Conservation (phyloP, 2,329 filamentous ascomycete genomes). For the Apiospora phragmitis region DNA sequence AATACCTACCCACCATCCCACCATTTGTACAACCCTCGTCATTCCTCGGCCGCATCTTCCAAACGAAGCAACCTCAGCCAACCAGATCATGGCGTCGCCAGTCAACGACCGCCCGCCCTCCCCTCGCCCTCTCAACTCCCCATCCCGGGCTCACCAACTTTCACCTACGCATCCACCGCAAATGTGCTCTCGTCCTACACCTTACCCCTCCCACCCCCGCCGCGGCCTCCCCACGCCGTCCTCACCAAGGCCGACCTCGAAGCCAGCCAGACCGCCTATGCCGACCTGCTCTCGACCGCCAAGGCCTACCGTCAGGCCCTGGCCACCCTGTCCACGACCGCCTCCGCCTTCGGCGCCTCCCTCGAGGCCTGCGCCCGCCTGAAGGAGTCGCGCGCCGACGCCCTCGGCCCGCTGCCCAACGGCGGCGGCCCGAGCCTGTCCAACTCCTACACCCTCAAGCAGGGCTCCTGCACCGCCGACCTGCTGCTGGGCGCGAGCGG, state of each 20-base stretch:
- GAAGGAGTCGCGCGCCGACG: slow-evolving; percentile 65
- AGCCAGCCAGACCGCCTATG: slow-evolving; percentile 62
- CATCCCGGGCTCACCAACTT: slow-evolving; percentile 63
- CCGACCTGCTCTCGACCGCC: slow-evolving; percentile 60
- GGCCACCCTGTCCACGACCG: slow-evolving; percentile 58
- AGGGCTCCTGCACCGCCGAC: slow-evolving; percentile 61
- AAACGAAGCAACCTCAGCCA: not conserved
- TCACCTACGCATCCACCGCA: slow-evolving; percentile 60
- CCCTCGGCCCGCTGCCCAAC: slow-evolving; percentile 40
- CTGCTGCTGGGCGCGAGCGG: slow-evolving; percentile 62
- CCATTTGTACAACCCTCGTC: not conserved
- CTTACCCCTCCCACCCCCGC: slow-evolving; percentile 61
- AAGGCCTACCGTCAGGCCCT: slow-evolving; percentile 66
- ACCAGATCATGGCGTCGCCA: slow-evolving; percentile 2
- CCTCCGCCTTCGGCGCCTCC: slow-evolving; percentile 63
- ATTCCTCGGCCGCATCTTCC: not conserved
- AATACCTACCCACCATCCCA: slow-evolving; percentile 5
- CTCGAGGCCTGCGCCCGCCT: slow-evolving; percentile 68
- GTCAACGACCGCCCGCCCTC: slow-evolving; percentile 4
- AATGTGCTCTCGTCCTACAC: slow-evolving; percentile 60
- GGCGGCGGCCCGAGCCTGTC: slow-evolving; percentile 38
- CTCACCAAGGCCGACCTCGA: slow-evolving; percentile 65
- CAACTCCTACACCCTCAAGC: slow-evolving; percentile 44
- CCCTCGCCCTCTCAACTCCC: slow-evolving; percentile 55
- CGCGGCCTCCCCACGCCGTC: slow-evolving; percentile 57